These are phyloP conservation scores for Streptanthus diversifolius DNA, from an alignment of 345 rosid species.

Conservation along the genomic window DNA sequence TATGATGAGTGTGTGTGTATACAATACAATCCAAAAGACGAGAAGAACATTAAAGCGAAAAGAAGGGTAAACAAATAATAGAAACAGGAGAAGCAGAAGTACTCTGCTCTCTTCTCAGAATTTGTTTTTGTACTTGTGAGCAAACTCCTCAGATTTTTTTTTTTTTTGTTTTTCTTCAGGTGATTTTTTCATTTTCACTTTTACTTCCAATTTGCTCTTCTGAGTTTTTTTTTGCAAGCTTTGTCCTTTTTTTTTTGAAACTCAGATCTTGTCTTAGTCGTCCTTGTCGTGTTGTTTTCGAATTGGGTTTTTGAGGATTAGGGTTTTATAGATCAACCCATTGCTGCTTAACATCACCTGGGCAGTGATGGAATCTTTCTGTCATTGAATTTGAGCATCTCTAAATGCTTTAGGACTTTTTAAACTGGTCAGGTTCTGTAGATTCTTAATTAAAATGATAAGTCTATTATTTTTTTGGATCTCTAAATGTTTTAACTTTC, in stretches of 20 bases:
- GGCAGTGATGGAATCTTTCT: background rate
- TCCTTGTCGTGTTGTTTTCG: background rate
- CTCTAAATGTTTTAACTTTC: background rate
- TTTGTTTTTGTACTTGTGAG: constrained; percentile 25
- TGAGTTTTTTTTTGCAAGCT: constrained; percentile 37
- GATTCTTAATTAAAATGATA: background rate
- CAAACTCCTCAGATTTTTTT: background rate
- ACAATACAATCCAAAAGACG: constrained; percentile 22
- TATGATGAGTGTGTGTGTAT: background rate
- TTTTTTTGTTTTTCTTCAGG: constrained; percentile 21
- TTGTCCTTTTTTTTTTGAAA: background rate
- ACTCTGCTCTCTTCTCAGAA: constrained; percentile 34
- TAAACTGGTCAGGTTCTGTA: background rate
- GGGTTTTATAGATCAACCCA: constrained; percentile 23
- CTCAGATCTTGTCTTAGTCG: constrained; percentile 15
- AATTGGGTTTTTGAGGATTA: constrained; percentile 9
- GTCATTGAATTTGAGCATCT: background rate
- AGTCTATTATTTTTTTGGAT: background rate
- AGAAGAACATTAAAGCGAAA: constrained; percentile 16
- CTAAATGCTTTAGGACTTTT: background rate
- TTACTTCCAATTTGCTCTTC: background rate
- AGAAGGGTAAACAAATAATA: constrained; percentile 22
- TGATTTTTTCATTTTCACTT: background rate
- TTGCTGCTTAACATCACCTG: background rate
- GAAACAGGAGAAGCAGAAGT: constrained; percentile 14